Percentiles rank a stretch among this genome's conserved stretches.
phyloP scores from a whole-genome alignment of 1,139 yeast genomes.

The Zygoascus meyerae region DNA sequence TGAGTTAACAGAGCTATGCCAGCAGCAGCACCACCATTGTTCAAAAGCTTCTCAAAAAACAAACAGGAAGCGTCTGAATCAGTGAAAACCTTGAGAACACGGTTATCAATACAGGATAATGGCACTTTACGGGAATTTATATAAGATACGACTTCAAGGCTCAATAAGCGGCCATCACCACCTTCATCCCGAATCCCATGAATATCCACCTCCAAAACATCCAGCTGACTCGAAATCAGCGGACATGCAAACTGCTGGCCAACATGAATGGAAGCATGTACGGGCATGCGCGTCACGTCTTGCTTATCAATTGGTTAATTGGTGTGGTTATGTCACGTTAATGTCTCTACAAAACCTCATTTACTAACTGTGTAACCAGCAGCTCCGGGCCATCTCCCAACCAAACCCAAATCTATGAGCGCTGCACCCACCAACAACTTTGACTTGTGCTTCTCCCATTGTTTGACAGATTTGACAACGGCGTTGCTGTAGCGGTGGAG shows the following conservation, averaged over 20 bases:
- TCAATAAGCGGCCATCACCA: neutral
- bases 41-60: slow-evolving; percentile 20
- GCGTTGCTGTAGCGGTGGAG: neutral
- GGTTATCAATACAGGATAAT: slow-evolving; percentile 24
- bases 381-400: slow-evolving; percentile 7
- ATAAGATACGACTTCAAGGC: slow-evolving; percentile 11
- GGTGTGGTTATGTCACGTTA: too few relatives aligned
- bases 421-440: neutral
- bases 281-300: slow-evolving; percentile 4
- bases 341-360: too few relatives aligned
- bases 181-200: slow-evolving; percentile 2
- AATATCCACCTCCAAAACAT: slow-evolving; percentile 5
- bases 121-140: slow-evolving; percentile 20
- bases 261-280: slow-evolving; percentile 1
- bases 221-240: neutral
- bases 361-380: too few relatives aligned
- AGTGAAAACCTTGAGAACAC: slow-evolving; percentile 22
- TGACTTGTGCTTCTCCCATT: neutral
- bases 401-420: slow-evolving; percentile 6
- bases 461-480: neutral
- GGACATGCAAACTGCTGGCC: neutral
- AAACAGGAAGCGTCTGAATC: slow-evolving; percentile 14
- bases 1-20: neutral
- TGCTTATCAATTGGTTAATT: neutral
- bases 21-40: slow-evolving; percentile 5